A percentile compares a stretch with the other conserved stretches of the same genome.
Conservation (phyloP, 805 yeast species). For the Suhomyces vadensis region DNA sequence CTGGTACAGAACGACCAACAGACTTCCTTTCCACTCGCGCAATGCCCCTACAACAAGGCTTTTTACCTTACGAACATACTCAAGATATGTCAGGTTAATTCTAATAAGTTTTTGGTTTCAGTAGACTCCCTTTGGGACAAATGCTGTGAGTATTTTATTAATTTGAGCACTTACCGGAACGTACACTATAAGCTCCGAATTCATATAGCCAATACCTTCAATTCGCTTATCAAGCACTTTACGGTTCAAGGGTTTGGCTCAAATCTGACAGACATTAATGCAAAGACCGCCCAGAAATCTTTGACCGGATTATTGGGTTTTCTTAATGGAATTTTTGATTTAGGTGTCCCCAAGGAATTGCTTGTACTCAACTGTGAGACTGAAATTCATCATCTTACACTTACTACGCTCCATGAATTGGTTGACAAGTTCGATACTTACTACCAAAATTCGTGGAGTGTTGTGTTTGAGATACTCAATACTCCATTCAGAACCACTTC, state of each 20-base stretch:
- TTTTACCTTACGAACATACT: constrained; percentile 57
- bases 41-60: constrained; percentile 55
- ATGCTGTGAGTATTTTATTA: constrained; percentile 47
- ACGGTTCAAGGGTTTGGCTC: constrained; percentile 42
- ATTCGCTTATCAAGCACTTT: constrained; percentile 45
- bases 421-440: constrained; percentile 75
- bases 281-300: constrained; percentile 47
- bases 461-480: constrained; percentile 61
- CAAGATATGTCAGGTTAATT: constrained; percentile 52
- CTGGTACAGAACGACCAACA: background rate
- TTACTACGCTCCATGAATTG: constrained; percentile 68
- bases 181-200: constrained; percentile 46
- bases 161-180: constrained; percentile 45
- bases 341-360: constrained; percentile 42
- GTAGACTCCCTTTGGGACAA: constrained; percentile 49
- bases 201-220: constrained; percentile 52
- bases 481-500: constrained; percentile 51
- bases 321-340: constrained; percentile 40
- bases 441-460: constrained; percentile 65
- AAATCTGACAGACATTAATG: constrained; percentile 18
- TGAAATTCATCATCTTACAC: constrained; percentile 61
- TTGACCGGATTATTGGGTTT: constrained; percentile 50
- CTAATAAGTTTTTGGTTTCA: constrained; percentile 48
- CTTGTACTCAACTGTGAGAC: constrained; percentile 58
- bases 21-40: background rate